Percentiles rank a stretch among this genome's conserved stretches.
Conservation (phyloP, 805 yeast genomes). For the Cyberlindnera japonica region DNA sequence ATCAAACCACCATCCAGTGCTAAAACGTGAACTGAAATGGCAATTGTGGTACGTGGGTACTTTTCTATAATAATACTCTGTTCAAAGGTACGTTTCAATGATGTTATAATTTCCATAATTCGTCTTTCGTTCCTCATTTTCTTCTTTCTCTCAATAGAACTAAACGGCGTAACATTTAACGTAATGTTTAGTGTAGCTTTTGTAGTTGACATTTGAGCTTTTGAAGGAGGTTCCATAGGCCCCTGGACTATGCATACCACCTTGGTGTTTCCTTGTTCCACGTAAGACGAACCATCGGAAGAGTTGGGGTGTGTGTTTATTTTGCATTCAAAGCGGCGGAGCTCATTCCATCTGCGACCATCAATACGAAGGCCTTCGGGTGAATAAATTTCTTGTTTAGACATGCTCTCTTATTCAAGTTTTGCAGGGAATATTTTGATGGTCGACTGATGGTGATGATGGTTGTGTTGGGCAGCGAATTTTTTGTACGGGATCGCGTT, state of each 20-base stretch:
- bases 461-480: too few species aligned
- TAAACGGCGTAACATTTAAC: constrained; percentile 75
- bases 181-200: constrained; percentile 60
- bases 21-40: constrained; percentile 69
- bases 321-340: constrained; percentile 74
- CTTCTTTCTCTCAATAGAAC: constrained; percentile 71
- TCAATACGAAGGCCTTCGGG: constrained; percentile 93
- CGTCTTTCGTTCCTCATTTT: constrained; percentile 66
- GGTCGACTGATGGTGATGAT: too few species aligned
- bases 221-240: constrained; percentile 74
- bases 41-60: constrained; percentile 82
- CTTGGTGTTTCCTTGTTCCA: constrained; percentile 90
- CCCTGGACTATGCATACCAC: constrained; percentile 84
- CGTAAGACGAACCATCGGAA: constrained; percentile 88
- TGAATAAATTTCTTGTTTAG: constrained; percentile 78
- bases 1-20: constrained; percentile 89
- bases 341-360: constrained; percentile 94
- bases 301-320: constrained; percentile 85
- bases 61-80: constrained; percentile 70
- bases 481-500: too few species aligned
- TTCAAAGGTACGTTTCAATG: constrained; percentile 65
- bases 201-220: constrained; percentile 47
- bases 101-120: constrained; percentile 60
- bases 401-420: too few species aligned
- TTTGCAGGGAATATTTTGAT: too few species aligned